Evolutionary conservation across 1,284 basidiomycete genomes (phyloP), one percentile per base, ranked within the genome.

Genomic region (Coriolopsis trogii): DNA sequence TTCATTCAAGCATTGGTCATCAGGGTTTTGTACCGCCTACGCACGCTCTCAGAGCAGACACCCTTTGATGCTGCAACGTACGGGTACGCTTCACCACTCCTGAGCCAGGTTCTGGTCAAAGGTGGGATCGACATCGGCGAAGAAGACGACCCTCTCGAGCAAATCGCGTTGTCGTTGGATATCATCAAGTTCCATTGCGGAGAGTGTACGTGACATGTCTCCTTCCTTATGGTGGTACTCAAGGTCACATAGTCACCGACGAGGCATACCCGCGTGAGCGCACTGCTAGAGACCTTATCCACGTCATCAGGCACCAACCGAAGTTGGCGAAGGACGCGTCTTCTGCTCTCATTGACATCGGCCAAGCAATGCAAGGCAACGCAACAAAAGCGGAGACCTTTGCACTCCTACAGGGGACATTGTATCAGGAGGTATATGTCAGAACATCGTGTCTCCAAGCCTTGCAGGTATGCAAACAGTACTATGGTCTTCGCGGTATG

Each of bases 371-470:
- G 49, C 81, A 85, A 53, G 73, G 77, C 12, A 88, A 79, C 25
- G 86, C 89, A 0, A 81, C 81, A 0, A 63, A 66, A 1, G 77
- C 77, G 13, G 94, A 98, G 67, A 79, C 87, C 3, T 63, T 71
- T 4, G 78, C 84, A 13, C 74, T 99, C 39, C 73, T 98, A 21
- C 71, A 70, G 10, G 92, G 93, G 10, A 89, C 87, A 0, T 78
- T 99, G 10, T 76, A 82, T n/a, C 90, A 95, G 60, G 97, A 99
- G 64, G 87, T 88, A 0, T 91, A 94, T 65, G 92, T 93, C 4
- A 83, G 96, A 31, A 91, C 90, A 60, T 88, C 95, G 4, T 93
- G 91, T 64, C 75, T 99, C n/a, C 95, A 98, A 65, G 83, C 95
- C 0, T 76, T 98, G 6, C 92, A 94, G 77, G 91, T 91, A 56